A percentile compares a stretch with the other conserved stretches of the same genome.
Evolutionary conservation across 1,284 basidiomycete genomes (phyloP).

Genomic region (Entoloma clypeatum): DNA sequence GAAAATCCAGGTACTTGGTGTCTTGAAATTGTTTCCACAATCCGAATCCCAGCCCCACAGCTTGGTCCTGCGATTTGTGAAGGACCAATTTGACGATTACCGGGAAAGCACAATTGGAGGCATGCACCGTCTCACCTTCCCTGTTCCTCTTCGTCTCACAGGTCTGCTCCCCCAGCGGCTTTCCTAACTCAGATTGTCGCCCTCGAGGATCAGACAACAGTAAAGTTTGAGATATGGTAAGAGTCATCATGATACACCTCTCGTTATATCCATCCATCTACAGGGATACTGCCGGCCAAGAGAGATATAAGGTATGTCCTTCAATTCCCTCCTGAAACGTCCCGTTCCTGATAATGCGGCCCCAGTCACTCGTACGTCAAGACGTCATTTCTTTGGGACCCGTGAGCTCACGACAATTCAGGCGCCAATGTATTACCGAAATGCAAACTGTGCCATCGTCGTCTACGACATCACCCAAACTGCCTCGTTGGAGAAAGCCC

Average conservation of each 20-base stretch:
- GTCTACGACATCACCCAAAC: slow-evolving; percentile 88
- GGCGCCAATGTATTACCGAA: slow-evolving; percentile 94
- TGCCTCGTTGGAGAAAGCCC: slow-evolving; percentile 90
- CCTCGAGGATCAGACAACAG: slow-evolving; percentile 83
- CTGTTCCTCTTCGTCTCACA: slow-evolving; percentile 18
- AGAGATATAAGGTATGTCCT: slow-evolving; percentile 78
- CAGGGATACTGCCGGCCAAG: slow-evolving; percentile 92
- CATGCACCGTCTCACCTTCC: slow-evolving; percentile 31
- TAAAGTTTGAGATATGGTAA: slow-evolving; percentile 98
- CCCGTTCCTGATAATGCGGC: slow-evolving; percentile 14
- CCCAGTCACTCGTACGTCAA: slow-evolving; percentile 58
- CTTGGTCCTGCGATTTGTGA: slow-evolving; percentile 92
- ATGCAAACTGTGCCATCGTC: slow-evolving; percentile 84
- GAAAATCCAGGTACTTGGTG: slow-evolving; percentile 79
- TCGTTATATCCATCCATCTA: slow-evolving; percentile 6
- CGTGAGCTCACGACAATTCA: slow-evolving; percentile 24
- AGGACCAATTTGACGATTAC: slow-evolving; percentile 98
- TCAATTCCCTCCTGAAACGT: slow-evolving; percentile 12
- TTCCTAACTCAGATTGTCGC: slow-evolving; percentile 96
- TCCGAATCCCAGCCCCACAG: slow-evolving; percentile 40
- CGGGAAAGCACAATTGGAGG: slow-evolving; percentile 88
- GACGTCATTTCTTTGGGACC: slow-evolving; percentile 11
- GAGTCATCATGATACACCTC: slow-evolving; percentile 20
- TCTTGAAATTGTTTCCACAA: slow-evolving; percentile 14
- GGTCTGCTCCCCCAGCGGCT: slow-evolving; percentile 59